Evolutionary conservation across 352 stramenopile species (phyloP).

Genomic region (Phytophthora hybrid): DNA sequence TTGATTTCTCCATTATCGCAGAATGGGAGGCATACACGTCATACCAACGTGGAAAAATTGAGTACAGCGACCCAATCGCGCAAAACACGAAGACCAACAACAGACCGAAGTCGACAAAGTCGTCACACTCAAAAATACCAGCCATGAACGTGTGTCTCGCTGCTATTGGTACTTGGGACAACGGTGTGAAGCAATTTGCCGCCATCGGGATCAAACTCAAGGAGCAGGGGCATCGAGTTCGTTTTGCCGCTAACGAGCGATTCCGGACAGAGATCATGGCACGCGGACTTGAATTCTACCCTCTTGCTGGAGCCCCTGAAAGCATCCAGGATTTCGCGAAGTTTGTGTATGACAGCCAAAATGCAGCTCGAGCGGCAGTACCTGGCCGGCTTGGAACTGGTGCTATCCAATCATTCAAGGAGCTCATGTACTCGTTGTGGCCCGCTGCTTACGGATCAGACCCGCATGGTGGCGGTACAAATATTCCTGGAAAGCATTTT

Average conservation of each 20-base stretch:
- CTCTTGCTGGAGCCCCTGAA: conserved; percentile 42
- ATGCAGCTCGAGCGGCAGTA: conserved; percentile 16
- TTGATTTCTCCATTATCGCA: conserved; percentile 21
- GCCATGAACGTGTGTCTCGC: conserved; percentile 52
- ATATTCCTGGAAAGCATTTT: conserved; percentile 44
- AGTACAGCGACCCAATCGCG: conserved; percentile 12
- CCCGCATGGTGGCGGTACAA: conserved; percentile 37
- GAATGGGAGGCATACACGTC: conserved; percentile 35
- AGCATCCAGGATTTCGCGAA: conserved; percentile 38
- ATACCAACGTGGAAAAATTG: conserved; percentile 10
- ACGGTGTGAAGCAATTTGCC: conserved; percentile 64
- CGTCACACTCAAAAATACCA: conserved; percentile 17
- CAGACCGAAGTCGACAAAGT: not conserved
- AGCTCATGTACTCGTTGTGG: conserved; percentile 55
- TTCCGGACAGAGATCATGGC: conserved; percentile 66
- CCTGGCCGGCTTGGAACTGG: conserved; percentile 31
- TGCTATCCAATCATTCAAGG: conserved; percentile 44
- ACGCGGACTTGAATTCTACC: conserved; percentile 57
- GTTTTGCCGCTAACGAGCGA: conserved; percentile 76
- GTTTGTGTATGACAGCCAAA: conserved; percentile 35
- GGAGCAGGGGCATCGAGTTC: conserved; percentile 78
- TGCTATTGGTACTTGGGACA: conserved; percentile 55
- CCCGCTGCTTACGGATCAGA: conserved; percentile 52
- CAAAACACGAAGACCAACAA: conserved; percentile 20
- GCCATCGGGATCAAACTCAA: conserved; percentile 66